Conservation (phyloP, 176 grass and related monocot genomes). For the Raddia distichophylla region DNA sequence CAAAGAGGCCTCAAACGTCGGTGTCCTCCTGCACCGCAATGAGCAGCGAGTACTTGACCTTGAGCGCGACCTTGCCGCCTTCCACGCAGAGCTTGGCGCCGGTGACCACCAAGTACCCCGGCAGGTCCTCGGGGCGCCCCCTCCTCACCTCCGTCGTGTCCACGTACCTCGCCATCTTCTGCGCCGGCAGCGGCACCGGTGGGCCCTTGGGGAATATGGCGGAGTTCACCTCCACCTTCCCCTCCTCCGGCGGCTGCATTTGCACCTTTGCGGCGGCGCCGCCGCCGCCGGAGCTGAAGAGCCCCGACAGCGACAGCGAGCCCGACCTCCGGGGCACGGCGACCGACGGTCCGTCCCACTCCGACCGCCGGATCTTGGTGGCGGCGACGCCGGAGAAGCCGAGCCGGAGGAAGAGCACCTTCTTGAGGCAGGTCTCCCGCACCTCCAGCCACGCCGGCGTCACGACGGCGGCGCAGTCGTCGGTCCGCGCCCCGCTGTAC, state of each 20-base stretch:
- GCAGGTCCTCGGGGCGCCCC: slow-evolving; percentile 71
- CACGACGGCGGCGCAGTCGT: slow-evolving; percentile 83
- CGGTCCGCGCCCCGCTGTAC: slow-evolving; percentile 59
- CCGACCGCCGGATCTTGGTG: slow-evolving; percentile 84
- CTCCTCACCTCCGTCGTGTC: slow-evolving; percentile 73
- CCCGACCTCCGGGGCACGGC: slow-evolving; percentile 56
- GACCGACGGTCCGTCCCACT: slow-evolving; percentile 62
- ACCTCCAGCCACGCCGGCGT: slow-evolving; percentile 87
- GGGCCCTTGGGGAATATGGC: slow-evolving; percentile 88
- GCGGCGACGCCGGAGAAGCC: slow-evolving; percentile 71
- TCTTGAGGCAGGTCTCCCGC: slow-evolving; percentile 71
- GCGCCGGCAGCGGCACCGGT: slow-evolving; percentile 76
- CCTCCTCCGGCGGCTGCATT: slow-evolving; percentile 22
- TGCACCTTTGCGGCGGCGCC: neutral
- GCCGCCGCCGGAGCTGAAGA: slow-evolving; percentile 55
- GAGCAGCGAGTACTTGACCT: slow-evolving; percentile 87
- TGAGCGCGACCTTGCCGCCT: slow-evolving; percentile 67
- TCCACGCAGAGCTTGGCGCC: slow-evolving; percentile 83
- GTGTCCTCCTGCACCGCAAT: slow-evolving; percentile 52
- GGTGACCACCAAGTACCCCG: slow-evolving; percentile 90
- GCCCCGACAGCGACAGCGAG: slow-evolving; percentile 44
- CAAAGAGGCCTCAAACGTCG: slow-evolving; percentile 35
- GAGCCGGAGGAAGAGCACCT: slow-evolving; percentile 84
- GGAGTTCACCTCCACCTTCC: slow-evolving; percentile 80
- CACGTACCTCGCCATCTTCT: slow-evolving; percentile 74